phyloP scores from a whole-genome alignment of 352 stramenopile genomes.

The Globisporangium paddicum region DNA sequence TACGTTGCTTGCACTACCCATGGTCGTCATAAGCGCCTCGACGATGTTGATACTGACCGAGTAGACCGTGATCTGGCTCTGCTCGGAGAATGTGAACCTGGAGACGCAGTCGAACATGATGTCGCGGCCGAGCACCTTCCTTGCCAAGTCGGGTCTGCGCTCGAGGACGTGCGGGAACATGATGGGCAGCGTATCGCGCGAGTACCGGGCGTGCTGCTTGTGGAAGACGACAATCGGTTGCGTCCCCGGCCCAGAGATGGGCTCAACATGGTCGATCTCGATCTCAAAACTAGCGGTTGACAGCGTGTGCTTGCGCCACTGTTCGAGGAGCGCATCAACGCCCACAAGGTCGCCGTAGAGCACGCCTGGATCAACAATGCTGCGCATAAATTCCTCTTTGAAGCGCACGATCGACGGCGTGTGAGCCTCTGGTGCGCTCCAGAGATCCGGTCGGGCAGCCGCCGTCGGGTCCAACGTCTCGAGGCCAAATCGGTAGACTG shows the following conservation, averaged over 20 bases:
- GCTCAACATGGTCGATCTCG: background rate
- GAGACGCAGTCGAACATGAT: conserved; percentile 12
- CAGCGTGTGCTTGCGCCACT: conserved; percentile 8
- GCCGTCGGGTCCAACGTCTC: background rate
- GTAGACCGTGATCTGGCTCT: conserved; percentile 1
- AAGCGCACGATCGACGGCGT: background rate
- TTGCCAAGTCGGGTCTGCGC: background rate
- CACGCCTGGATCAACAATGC: background rate
- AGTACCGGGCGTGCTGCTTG: conserved; percentile 4
- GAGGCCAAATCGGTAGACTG: background rate
- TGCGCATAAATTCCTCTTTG: conserved; percentile 5
- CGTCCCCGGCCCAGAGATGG: background rate
- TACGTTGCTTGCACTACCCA: background rate
- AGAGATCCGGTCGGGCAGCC: background rate
- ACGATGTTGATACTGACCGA: conserved; percentile 10
- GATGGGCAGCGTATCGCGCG: conserved; percentile 4
- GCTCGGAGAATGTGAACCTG: conserved; percentile 10
- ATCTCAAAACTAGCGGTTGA: conserved; percentile 1
- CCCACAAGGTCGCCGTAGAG: background rate
- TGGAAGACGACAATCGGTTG: background rate
- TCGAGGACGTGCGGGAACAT: conserved; percentile 10
- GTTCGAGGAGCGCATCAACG: background rate
- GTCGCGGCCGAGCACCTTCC: conserved; percentile 5
- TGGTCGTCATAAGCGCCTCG: conserved; percentile 2
- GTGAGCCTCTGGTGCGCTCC: no score